phyloP scores from a whole-genome alignment of 768 basidiomycete genomes.

The Boletus rex-veris region DNA sequence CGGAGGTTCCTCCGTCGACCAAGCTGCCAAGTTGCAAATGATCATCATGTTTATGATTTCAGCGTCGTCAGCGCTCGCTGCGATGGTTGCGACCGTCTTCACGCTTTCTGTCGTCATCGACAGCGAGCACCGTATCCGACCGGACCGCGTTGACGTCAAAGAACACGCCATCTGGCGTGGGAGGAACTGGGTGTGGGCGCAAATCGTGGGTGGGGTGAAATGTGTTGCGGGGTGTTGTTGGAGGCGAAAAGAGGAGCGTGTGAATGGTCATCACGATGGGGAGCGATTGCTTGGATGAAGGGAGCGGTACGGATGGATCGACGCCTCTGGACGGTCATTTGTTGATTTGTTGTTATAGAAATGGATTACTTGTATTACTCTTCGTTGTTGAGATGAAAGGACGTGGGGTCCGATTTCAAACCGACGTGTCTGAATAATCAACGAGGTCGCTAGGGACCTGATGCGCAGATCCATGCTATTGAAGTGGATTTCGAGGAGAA shows the following conservation, averaged over 20 bases:
- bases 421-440: no score
- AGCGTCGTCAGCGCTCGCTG: constrained; percentile 67
- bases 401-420: no score
- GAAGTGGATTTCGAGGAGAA: no score
- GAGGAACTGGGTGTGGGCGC: constrained; percentile 29
- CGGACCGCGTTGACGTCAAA: constrained; percentile 52
- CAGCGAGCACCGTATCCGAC: constrained; percentile 56
- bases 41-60: constrained; percentile 95
- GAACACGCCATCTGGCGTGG: constrained; percentile 34
- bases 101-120: constrained; percentile 67
- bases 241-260: background rate
- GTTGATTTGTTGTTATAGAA: no score
- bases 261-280: background rate
- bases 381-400: no score
- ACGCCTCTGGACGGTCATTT: background rate
- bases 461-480: no score
- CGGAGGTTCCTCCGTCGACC: constrained; percentile 78
- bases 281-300: constrained; percentile 19
- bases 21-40: constrained; percentile 86
- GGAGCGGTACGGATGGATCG: background rate
- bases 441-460: no score
- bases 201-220: constrained; percentile 14
- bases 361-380: no score
- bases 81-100: constrained; percentile 59
- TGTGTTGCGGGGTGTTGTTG: constrained; percentile 6